Evolutionary conservation across 495 filamentous ascomycete genomes (phyloP), one percentile per base, ranked within the genome.

Genomic region (Friedmanniomyces endolithicus): DNA sequence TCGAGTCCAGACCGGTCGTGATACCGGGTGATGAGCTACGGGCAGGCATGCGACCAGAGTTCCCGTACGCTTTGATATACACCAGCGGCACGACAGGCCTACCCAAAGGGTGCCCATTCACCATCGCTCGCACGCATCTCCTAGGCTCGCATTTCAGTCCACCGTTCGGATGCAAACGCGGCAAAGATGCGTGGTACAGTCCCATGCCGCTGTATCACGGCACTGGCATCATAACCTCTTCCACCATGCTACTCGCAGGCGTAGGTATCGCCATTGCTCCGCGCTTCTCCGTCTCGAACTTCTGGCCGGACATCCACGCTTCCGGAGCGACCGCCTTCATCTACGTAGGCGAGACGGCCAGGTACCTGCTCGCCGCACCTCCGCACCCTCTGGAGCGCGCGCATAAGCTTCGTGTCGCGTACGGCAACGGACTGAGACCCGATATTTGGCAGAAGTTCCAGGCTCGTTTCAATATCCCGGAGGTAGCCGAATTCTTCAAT

Each of bases 191-290:
- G n/a, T 86, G 80, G 78, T 86, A 88, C 67, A 72, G 77, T 59
- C 85, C 83, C 64, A 89, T 90, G 85, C 86, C 86, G 1, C 66
- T 88, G n/a, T 90, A 88, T 65, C 86, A 90, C 64, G 85, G 85
- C 16, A 90, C 86, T 0, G 61, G 61, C 14, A 24, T 51, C 37
- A 53, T 49, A 17, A 84, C 63, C 67, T 80, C 25, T 82, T 78
- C 77, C 83, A 86, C 66, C 72, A 77, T 60, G 84, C 81, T 67
- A 86, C 88, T 85, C 83, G 70, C 58, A n/a, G 85, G 85, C 1
- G 65, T 78, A 2, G 77, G 79, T 12, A 65, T 87, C 48, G 86
- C 82, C 35, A 73, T 89, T 11, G 85, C 79, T 8, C 79, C 78
- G 23, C 80, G 77, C 55, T 90, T 89, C 73, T 82, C 78, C 59